These are phyloP conservation scores for Acmispon strigosus DNA, from an alignment of 306 rosid species.

Conservation along the genomic window DNA sequence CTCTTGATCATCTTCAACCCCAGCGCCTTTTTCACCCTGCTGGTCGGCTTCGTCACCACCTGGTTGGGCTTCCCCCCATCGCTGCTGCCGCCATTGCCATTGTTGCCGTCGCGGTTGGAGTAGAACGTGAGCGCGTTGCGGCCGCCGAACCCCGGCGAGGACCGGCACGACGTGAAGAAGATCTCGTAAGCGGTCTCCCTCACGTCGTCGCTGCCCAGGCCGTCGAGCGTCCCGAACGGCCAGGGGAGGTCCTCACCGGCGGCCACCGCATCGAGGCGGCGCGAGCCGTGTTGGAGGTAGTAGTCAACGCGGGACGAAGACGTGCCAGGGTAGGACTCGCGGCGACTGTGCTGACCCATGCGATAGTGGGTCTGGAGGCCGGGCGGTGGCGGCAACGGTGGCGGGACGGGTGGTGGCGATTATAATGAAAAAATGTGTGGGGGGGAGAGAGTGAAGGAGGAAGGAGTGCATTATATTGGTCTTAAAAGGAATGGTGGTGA, in stretches of 20 bases:
- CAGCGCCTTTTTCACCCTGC: constrained; percentile 66
- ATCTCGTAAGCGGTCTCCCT: constrained; percentile 43
- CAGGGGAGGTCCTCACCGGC: constrained; percentile 14
- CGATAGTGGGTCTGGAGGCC: constrained; percentile 12
- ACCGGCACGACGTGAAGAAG: constrained; percentile 38
- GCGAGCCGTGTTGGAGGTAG: background rate
- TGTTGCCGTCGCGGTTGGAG: constrained; percentile 19
- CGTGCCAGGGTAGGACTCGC: constrained; percentile 49
- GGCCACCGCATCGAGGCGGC: background rate
- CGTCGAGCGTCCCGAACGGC: constrained; percentile 20
- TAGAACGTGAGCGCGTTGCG: constrained; percentile 69
- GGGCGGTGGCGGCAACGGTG: background rate
- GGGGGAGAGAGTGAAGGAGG: background rate
- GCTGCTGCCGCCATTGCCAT: background rate
- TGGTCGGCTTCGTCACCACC: constrained; percentile 54
- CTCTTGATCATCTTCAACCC: constrained; percentile 74
- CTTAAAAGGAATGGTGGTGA: background rate
- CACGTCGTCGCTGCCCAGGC: background rate
- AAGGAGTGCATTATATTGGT: background rate
- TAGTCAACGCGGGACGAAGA: constrained; percentile 23
- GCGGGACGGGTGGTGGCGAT: no score
- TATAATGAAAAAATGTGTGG: constrained; percentile 23
- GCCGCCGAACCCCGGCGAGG: constrained; percentile 70
- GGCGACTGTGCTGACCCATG: constrained; percentile 88
- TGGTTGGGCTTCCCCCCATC: constrained; percentile 24